Base-by-base conservation (phyloP, 306 rosid species). In the Elaeagnus macrophylla region DNA sequence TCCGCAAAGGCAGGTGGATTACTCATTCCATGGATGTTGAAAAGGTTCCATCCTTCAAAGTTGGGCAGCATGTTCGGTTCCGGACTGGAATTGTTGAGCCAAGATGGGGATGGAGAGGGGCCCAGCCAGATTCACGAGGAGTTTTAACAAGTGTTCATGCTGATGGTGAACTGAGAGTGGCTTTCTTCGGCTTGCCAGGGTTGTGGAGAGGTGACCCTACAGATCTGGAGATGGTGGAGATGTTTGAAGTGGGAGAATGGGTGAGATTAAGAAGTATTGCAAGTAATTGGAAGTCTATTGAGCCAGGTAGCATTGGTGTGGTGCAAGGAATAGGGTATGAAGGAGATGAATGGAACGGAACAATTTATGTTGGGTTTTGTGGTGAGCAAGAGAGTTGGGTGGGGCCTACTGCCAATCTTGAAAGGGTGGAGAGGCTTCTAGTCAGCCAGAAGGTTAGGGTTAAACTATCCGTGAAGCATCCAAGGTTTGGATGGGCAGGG, bases 71-170 rank as follows among this genome's bases (percentile, higher is more conserved):
- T 75, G 99, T 91, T 58, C 77, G 79, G 67, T 87, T 91, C 54
- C 88, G 96, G 51, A 53, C 61, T 62, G 99, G 99, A 69, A 61
- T 91, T 44, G 72, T 44, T 48, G 96, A 91, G 78, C 99, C 99
- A 35, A 84, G 94, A 71, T 84, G 95, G 89, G 99, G 99, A 15
- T 87, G 99, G 99, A 82, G 96, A 71, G 95, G 95, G 54, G 83
- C 95, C 56, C 84, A 56, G 46, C 83, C 79, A 60, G 78, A 82
- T 69, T 84, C 89, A 37, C 82, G 74, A 43, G 99, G 99, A 38
- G 66, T 87, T 65, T 70, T 91, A 72, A 84, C 95, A 54, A 78
- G 79, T 41, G 84, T 91, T 70, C 96, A 91, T 67, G 86, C 96
- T 42, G 96, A 87, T 67, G 99, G 96, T 53, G 99, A 87, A 75